Evolutionary conservation across 2,329 filamentous ascomycete species (phyloP), one percentile per base, ranked within the genome.

Genomic region (Claviceps sp.): DNA sequence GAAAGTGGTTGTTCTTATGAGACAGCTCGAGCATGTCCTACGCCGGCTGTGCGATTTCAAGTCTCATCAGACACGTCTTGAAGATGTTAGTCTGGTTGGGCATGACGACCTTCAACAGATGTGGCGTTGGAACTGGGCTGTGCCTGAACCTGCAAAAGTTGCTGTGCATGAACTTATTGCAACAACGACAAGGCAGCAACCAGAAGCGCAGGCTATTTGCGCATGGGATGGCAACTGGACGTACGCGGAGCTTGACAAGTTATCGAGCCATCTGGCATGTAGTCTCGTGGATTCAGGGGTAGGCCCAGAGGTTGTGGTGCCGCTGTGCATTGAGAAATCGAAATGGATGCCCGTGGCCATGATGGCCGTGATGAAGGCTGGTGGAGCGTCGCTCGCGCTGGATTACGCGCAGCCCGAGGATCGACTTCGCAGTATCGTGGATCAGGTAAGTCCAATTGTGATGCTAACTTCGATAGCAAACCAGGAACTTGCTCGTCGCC

Each of bases 261-360:
- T 56, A 2, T 61, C 60, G 4, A 54, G 44, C 10, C 50, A 50
- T 1, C 53, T 61, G 22, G 61, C 62, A 2, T 30, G 44, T 13
- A 38, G 40, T 40, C 49, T 60, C 14, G 34, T 47, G 8, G 16
- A 30, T 26, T 3, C 45, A 0, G 52, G 52, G 6, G 30, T 57
- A 5, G 26, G 40, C 0, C 11, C 43, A 4, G 54, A 50, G 7
- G 51, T 50, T 4, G 46, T 62, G 6, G 56, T 64, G 19, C 60
- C 61, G 4, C 53, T 64, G 1, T 58, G 58, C 19, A 60, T 65
- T 16, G 59, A 62, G n/a, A 65, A 64, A 50, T 62, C 60, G 14
- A 44, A 47, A 4, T 59, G 56, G 58, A 58, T 57, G n/a, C 53
- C 58, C 2, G 56, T 63, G 1, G 56, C 57, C 1, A 60, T 60